Evolutionary conservation across 1,284 basidiomycete species (phyloP).

Genomic region (Austropuccinia psidii): DNA sequence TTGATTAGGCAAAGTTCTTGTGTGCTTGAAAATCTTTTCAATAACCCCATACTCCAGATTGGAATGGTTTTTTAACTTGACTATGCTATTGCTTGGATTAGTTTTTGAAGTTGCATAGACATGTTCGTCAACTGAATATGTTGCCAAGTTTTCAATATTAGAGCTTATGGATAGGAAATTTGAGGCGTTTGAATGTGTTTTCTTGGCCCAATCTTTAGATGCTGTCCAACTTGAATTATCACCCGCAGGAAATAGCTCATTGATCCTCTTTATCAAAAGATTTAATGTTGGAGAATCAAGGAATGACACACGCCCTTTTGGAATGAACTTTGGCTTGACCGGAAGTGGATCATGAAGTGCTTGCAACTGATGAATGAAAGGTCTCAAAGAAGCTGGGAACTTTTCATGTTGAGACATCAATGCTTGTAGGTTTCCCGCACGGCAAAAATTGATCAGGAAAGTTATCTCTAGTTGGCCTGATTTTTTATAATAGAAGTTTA

Average conservation of each 20-base stretch:
- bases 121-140: background rate
- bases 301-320: background rate
- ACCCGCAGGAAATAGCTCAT: background rate
- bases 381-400: background rate
- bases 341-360: background rate
- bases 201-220: background rate
- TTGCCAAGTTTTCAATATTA: background rate
- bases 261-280: background rate
- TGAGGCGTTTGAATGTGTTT: background rate
- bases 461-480: background rate
- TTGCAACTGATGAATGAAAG: slow-evolving; percentile 7
- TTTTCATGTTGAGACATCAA: background rate
- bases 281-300: background rate
- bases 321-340: background rate
- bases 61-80: background rate
- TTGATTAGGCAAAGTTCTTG: background rate
- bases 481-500: background rate
- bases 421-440: background rate
- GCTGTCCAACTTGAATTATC: background rate
- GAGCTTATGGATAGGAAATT: background rate
- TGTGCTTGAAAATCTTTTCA: slow-evolving; percentile 8
- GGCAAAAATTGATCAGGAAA: background rate
- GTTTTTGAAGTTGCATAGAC: background rate
- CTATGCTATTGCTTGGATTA: slow-evolving; percentile 24
- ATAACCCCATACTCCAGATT: slow-evolving; percentile 5